Evolutionary conservation across 2,329 filamentous ascomycete genomes (phyloP), one percentile per base, ranked within the genome.

Genomic region (Tolypocladium inflatum): DNA sequence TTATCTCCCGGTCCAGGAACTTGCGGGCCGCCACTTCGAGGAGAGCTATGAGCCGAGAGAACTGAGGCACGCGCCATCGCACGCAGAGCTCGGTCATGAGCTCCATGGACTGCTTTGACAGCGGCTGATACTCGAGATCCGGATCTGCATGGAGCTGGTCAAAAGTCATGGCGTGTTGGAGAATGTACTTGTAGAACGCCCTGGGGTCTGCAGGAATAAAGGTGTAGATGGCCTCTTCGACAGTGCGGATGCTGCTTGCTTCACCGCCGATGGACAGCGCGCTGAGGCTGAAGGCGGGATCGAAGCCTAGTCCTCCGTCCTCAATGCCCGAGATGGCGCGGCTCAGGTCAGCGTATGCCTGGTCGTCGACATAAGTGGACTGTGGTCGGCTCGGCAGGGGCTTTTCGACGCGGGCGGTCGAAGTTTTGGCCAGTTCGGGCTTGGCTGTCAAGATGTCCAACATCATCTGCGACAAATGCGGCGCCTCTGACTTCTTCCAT

Each of bases 391-490:
- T 73, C 21, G 66, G 84, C 55, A 90, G 75, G 15, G 78, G 71
- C 67, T 82, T 84, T 54, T 85, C 82, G 26, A 79, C 75, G 37
- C 78, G 76, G 19, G 78, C 79, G 1, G 86, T 82, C 4, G 88
- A 86, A 62, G 82, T 87, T 69, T 91, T 95, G 55, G 91, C 88
- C 56, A 97, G 78, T 63, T 93, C 89, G 4, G 92, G 93, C 64
- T 90, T 91, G 7, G 88, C 88, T 60, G 89, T 91, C 45, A 97
- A 78, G 62, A 99, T 90, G 42, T 92, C 89, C 65, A 96, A 80
- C 80, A 99, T 94, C 85, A 97, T 91, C 65, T 94, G 89, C 7
- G 91, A 94, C 48, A 99, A 77, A 65, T 96, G 90, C 15, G 89
- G 88, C 3, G 83, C 83, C 71, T 99, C 94, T n/a, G 86, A 83